phyloP scores from a whole-genome alignment of 345 rosid species.

The Brassica juncea region DNA sequence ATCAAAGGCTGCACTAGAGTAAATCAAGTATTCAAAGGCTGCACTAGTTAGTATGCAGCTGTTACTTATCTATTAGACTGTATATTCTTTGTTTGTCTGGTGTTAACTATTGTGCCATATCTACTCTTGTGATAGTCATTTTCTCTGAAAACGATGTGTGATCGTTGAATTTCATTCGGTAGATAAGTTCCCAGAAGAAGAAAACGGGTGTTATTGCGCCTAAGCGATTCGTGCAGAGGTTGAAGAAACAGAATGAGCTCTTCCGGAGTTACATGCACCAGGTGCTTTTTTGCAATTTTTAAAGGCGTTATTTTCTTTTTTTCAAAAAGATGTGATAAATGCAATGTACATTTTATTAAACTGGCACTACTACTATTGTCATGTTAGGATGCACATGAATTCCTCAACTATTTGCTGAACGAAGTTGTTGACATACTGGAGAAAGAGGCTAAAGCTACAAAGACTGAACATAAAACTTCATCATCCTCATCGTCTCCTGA shows the following conservation, averaged over 20 bases:
- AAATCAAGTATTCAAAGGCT: background rate
- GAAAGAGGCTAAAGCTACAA: slow-evolving; percentile 87
- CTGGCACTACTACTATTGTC: background rate
- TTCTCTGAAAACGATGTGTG: background rate
- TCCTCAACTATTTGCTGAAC: slow-evolving; percentile 93
- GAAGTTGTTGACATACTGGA: slow-evolving; percentile 98
- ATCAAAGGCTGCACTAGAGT: background rate
- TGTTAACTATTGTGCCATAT: background rate
- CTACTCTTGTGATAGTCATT: background rate
- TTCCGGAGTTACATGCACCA: slow-evolving; percentile 99
- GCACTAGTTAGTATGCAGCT: background rate
- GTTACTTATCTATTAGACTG: background rate
- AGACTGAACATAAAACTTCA: slow-evolving; percentile 60
- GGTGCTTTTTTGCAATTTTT: slow-evolving; percentile 46
- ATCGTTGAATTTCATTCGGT: background rate
- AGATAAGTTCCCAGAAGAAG: slow-evolving; percentile 99
- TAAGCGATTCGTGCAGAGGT: slow-evolving; percentile 93
- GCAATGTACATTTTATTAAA: slow-evolving; percentile 5
- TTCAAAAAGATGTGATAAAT: background rate
- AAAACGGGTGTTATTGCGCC: slow-evolving; percentile 99
- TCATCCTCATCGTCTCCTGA: slow-evolving; percentile 70
- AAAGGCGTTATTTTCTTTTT: background rate
- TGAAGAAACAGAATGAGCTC: slow-evolving; percentile 98
- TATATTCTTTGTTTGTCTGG: background rate
- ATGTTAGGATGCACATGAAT: slow-evolving; percentile 97